phyloP scores from a whole-genome alignment of 2,329 filamentous ascomycete genomes.

The Thermoascus crustaceus region DNA sequence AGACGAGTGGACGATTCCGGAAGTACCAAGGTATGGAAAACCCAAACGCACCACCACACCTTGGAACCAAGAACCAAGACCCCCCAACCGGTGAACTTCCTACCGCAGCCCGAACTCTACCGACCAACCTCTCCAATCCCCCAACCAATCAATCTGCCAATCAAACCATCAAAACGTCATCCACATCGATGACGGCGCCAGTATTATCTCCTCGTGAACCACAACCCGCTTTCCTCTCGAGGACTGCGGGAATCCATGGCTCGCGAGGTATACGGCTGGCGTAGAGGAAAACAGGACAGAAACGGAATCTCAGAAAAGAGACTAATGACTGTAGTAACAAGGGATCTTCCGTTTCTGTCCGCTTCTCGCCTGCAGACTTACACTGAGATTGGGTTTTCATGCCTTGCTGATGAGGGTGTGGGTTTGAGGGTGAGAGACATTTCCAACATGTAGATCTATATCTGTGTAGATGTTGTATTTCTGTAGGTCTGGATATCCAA shows the following conservation, averaged over 20 bases:
- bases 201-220: conserved; percentile 82
- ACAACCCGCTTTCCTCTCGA: conserved; percentile 29
- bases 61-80: too few relatives aligned
- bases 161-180: conserved; percentile 9
- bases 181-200: conserved; percentile 48
- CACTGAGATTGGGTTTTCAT: conserved; percentile 25
- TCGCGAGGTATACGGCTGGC: conserved; percentile 92
- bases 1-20: too few relatives aligned
- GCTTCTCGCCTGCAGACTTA: conserved; percentile 36
- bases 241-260: conserved; percentile 39
- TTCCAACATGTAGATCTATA: too few relatives aligned
- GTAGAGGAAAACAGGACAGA: conserved; percentile 55
- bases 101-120: too few relatives aligned
- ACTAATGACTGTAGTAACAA: conserved; percentile 6
- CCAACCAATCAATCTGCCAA: too few relatives aligned
- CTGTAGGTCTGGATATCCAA: too few relatives aligned
- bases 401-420: conserved; percentile 25
- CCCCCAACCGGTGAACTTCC: too few relatives aligned
- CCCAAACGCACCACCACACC: too few relatives aligned
- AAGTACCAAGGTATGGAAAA: too few relatives aligned
- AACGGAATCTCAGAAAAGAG: conserved; percentile 3
- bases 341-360: too few relatives aligned
- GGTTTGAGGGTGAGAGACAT: conserved; percentile 38
- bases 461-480: too few relatives aligned
- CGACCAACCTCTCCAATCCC: too few relatives aligned